Base-by-base conservation (phyloP, 371 early-diverging fungal genomes). In the Mucor lusitanicus region DNA sequence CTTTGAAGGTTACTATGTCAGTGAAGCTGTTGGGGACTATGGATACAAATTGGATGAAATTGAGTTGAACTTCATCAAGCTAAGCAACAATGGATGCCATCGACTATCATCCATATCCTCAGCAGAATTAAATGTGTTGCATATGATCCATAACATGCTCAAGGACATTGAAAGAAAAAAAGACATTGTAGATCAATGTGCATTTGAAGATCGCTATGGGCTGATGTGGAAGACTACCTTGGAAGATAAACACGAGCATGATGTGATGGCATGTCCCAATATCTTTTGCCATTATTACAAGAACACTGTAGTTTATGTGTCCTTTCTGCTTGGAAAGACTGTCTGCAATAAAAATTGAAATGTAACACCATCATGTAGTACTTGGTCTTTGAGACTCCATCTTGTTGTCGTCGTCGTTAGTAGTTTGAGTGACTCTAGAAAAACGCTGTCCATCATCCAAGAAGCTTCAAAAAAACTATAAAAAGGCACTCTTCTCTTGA, bases 401-500 rank as follows among this genome's bases (percentile, higher is more conserved):
- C 19, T 19, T 9, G 7, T 50, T 23, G 30, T n/a, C n/a, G n/a
- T n/a, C 30, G 30, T 3, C 3, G 30, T 2, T 3, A 6, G 6
- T 2, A 33, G 33, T 25, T 50, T 23, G 1, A 50, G 50, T 50
- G 50, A 50, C 50, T 50, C 7, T 19, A 50, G 9, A 50, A 50
- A 23, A 23, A 50, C 11, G 25, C 50, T 50, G 50, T 50, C 50
- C 25, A 50, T 25, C 21, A 42, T 9, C 15, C 40, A 42, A 42
- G n/a, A 42, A 42, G n/a, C n/a, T n/a, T n/a, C 30, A 33, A 7
- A 59, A 65, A 59, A 65, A 50, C 39, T 59, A 65, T 65, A 61
- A 64, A 69, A 64, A 61, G 44, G n/a, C 37, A 44, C 27, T 8
- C 32, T 42, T 23, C 35, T 44, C 53, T 53, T 6, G n/a, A 3